Evolutionary conservation across 805 yeast species (phyloP), one percentile per base, ranked within the genome.

Genomic region (Ogataea sp.): DNA sequence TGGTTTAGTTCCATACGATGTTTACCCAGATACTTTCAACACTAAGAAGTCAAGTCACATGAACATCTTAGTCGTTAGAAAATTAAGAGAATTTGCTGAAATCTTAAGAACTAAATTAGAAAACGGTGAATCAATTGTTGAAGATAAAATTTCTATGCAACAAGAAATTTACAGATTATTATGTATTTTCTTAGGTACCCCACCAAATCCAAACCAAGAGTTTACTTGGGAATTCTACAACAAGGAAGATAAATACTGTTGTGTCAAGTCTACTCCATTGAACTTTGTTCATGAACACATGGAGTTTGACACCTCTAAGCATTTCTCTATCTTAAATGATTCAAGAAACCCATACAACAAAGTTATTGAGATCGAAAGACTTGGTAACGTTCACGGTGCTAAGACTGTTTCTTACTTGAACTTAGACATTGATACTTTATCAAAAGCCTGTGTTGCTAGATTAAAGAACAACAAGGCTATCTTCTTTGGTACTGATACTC

Each of bases 401-500:
- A 74, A 74, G 47, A 75, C 74, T 28, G 86, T 85, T 26, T 67
- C 73, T 34, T 86, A 86, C 55, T 70, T 86, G 51, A 86, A 86
- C 58, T 67, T 77, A 39, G 79, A 78, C 32, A 71, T 80, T 42
- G 71, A 71, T 15, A 64, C 64, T 8, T 64, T 86, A 40, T 75
- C 86, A 34, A 52, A 68, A 25, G 68, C 78, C 36, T 83, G 85
- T 23, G 75, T 84, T 29, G 70, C 74, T 51, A 75, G 86, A 62
- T 71, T 86, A 53, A 72, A 80, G 62, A 68, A 67, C 44, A 79
- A 83, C 61, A 82, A 82, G 64, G 82, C 94, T 0, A 85, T 87
- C 6, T 87, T 86, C 66, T 87, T 86, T 54, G 95, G 95, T 11
- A 80, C 89, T 15, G 94, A 86, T 58, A 85, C 89, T n/a, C 93